Percentiles rank a stretch among this genome's conserved stretches.
These are phyloP conservation scores for Aspergillus neoniger DNA, from an alignment of 2,329 filamentous ascomycete species.

Conservation along the genomic window DNA sequence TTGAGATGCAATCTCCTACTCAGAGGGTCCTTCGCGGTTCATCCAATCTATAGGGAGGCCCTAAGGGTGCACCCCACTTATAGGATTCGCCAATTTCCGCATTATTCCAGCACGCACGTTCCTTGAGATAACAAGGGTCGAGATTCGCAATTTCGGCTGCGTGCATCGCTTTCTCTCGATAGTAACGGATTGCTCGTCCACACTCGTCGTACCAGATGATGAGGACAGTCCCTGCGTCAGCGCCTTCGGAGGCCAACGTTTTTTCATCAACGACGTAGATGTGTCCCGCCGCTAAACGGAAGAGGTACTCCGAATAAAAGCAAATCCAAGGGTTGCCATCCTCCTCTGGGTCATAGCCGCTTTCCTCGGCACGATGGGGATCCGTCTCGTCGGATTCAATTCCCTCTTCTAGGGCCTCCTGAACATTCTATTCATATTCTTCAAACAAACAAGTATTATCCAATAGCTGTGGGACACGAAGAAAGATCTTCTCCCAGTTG, in stretches of 20 bases:
- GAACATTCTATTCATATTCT: not conserved
- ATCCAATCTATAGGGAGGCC: too few relatives aligned
- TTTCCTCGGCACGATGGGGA: not conserved
- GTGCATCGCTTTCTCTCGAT: not conserved
- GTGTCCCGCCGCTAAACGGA: too few relatives aligned
- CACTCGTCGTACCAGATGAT: slow-evolving; percentile 9
- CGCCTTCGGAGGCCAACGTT: not conserved
- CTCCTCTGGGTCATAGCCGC: not conserved
- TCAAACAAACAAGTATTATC: not conserved
- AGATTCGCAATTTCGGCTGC: slow-evolving; percentile 1
- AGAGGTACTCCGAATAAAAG: too few relatives aligned
- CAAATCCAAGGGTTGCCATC: not conserved
- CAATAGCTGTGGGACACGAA: not conserved
- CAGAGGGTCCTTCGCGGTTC: too few relatives aligned
- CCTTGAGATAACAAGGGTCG: not conserved
- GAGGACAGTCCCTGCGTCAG: slow-evolving; percentile 7
- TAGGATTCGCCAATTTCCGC: not conserved
- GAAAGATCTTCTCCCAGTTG: not conserved
- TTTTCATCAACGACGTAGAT: not conserved
- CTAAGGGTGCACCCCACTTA: too few relatives aligned
- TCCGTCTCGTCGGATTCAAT: too few relatives aligned
- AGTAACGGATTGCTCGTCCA: slow-evolving; percentile 2
- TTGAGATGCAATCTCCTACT: too few relatives aligned
- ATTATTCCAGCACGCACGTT: slow-evolving; percentile 1
- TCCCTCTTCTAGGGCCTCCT: too few relatives aligned